These are phyloP conservation scores for Epichloe gansuensis DNA, from an alignment of 2,329 filamentous ascomycete species.

Conservation along the genomic window DNA sequence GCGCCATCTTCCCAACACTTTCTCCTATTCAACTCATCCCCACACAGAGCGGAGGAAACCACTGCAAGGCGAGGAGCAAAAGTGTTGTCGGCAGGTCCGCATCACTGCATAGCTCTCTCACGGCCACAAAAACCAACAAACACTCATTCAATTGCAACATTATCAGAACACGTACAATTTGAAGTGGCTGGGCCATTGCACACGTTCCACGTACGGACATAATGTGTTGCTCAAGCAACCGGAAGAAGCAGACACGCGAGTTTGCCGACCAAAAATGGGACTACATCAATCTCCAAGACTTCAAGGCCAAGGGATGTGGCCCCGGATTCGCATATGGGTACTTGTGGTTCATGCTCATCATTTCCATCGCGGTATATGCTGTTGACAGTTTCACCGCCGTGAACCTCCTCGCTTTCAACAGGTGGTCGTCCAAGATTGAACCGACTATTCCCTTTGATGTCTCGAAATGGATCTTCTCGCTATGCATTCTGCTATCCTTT, in stretches of 20 bases:
- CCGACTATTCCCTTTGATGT: constrained; percentile 65
- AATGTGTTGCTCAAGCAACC: constrained; percentile 56
- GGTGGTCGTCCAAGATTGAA: constrained; percentile 75
- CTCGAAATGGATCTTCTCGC: constrained; percentile 90
- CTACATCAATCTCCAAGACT: constrained; percentile 68
- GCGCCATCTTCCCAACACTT: not conserved
- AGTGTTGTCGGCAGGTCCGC: constrained; percentile 31
- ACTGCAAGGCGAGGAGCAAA: constrained; percentile 32
- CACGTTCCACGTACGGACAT: constrained; percentile 13
- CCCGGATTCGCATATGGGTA: constrained; percentile 71
- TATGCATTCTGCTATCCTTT: constrained; percentile 85
- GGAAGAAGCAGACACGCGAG: constrained; percentile 50
- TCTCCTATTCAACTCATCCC: not conserved
- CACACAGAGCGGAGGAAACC: not conserved
- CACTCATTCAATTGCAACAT: not conserved
- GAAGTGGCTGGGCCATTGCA: not conserved
- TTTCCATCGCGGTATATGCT: constrained; percentile 74
- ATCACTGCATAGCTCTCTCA: constrained; percentile 4
- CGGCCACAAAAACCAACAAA: not conserved
- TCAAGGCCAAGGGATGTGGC: constrained; percentile 70
- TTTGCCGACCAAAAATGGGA: constrained; percentile 87
- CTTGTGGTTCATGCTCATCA: constrained; percentile 66
- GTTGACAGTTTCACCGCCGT: constrained; percentile 90
- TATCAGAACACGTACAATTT: not conserved
- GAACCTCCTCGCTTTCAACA: constrained; percentile 78